Conservation (phyloP, 2,329 filamentous ascomycete genomes). For the Diaporthe humulicola region DNA sequence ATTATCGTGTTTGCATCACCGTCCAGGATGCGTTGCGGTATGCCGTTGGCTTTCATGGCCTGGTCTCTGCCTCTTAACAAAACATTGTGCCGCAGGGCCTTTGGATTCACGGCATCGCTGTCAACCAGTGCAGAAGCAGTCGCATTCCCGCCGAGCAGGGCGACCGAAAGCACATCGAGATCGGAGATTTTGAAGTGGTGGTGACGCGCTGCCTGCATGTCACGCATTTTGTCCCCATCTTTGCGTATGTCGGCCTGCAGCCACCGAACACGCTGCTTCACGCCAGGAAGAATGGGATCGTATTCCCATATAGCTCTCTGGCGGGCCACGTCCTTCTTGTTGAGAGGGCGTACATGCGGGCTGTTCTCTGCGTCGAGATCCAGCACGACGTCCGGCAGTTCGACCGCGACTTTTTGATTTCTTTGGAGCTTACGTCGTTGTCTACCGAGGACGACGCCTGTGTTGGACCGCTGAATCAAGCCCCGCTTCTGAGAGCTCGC, state of each 20-base stretch:
- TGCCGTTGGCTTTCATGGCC: constrained; percentile 45
- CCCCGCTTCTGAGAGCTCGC: constrained; percentile 17
- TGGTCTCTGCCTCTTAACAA: not conserved
- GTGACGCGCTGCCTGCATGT: constrained; percentile 30
- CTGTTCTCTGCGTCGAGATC: constrained; percentile 66
- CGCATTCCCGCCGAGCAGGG: constrained; percentile 22
- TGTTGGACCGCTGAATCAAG: not conserved
- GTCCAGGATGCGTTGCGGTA: constrained; percentile 43
- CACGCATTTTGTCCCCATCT: not conserved
- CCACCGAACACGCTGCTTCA: constrained; percentile 45
- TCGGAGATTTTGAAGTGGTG: constrained; percentile 23
- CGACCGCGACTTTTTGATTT: constrained; percentile 44
- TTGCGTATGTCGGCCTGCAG: constrained; percentile 47
- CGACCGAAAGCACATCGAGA: constrained; percentile 31
- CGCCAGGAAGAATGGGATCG: constrained; percentile 40
- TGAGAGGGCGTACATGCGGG: constrained; percentile 57
- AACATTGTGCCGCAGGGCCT: not conserved
- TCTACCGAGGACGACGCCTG: not conserved
- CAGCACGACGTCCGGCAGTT: constrained; percentile 59
- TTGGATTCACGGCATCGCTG: not conserved
- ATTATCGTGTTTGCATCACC: constrained; percentile 41
- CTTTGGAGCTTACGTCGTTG: not conserved
- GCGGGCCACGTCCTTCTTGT: constrained; percentile 52
- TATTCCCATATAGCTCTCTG: constrained; percentile 49
- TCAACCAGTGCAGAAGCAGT: not conserved